phyloP scores from a whole-genome alignment of 108 stramenopile genomes.

The Nannochloropsis oceanica region DNA sequence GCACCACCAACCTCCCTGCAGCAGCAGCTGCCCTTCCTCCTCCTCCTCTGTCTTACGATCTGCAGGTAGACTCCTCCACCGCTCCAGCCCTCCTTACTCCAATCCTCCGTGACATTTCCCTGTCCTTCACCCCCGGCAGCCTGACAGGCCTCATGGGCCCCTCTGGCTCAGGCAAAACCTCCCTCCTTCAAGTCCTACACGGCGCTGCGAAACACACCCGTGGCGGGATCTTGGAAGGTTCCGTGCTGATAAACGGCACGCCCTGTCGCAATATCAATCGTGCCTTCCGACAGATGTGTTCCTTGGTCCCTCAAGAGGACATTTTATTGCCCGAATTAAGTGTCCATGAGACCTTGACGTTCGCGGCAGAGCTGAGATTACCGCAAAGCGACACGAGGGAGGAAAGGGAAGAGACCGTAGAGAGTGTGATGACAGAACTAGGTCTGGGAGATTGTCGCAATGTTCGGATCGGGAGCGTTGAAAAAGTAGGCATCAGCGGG shows the following conservation, averaged over 20 bases:
- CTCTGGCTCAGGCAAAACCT: not conserved
- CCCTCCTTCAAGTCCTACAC: not conserved
- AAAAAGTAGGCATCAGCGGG: slow-evolving; percentile 21
- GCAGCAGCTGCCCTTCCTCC: not conserved
- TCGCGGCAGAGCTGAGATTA: not conserved
- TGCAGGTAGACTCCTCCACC: not conserved
- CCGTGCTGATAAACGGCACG: not conserved
- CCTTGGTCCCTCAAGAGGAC: not conserved
- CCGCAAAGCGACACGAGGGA: not conserved
- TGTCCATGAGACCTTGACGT: not conserved
- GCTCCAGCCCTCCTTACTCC: not conserved
- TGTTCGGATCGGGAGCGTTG: not conserved
- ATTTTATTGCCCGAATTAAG: not conserved
- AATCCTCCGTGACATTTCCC: not conserved
- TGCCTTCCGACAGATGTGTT: not conserved
- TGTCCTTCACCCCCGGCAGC: not conserved
- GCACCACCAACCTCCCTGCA: not conserved
- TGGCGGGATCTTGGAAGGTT: not conserved
- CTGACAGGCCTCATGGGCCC: not conserved
- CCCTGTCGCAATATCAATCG: not conserved
- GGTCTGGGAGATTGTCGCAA: not conserved
- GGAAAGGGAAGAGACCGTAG: not conserved
- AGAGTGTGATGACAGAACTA: not conserved
- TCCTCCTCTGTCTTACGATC: not conserved
- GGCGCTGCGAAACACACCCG: not conserved